Evolutionary conservation across 2,329 filamentous ascomycete genomes (phyloP).

Genomic region (Hypoxylon sp.): DNA sequence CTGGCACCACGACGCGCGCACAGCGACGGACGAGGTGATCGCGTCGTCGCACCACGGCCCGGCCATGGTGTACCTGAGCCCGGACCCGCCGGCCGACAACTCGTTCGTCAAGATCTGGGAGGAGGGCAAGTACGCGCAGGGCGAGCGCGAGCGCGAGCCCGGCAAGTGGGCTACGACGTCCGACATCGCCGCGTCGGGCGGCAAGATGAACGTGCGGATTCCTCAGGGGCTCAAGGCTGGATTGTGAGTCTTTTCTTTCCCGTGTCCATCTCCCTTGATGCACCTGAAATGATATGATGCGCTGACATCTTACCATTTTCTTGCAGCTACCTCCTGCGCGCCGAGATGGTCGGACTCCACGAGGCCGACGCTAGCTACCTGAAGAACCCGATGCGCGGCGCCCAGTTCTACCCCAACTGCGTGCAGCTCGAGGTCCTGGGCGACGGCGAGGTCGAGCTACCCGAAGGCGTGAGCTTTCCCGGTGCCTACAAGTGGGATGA

Average conservation of each 20-base stretch:
- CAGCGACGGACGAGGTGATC: constrained; percentile 19
- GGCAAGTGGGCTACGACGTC: constrained; percentile 25
- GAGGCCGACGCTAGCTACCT: constrained; percentile 30
- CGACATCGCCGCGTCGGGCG: constrained; percentile 15
- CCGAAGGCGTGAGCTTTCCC: constrained; percentile 21
- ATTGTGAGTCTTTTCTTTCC: constrained; percentile 9
- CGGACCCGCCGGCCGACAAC: constrained; percentile 16
- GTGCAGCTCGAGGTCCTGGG: constrained; percentile 27
- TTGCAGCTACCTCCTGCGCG: constrained; percentile 54
- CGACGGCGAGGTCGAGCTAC: constrained; percentile 19
- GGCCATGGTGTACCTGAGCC: constrained; percentile 22
- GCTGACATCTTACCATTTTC: neutral
- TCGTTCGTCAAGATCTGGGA: constrained; percentile 29
- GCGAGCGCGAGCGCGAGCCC: constrained; percentile 6
- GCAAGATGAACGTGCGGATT: constrained; percentile 18
- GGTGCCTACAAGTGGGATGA: constrained; percentile 26
- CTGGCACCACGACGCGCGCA: constrained; percentile 21
- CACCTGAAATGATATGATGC: no score
- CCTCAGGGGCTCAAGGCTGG: constrained; percentile 25
- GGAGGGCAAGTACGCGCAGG: constrained; percentile 18
- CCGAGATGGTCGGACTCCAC: constrained; percentile 54
- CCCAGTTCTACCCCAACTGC: constrained; percentile 33
- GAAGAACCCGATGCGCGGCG: constrained; percentile 25
- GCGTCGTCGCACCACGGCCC: constrained; percentile 21
- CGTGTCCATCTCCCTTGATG: neutral